Base-by-base conservation (phyloP, 2,329 filamentous ascomycete genomes). In the Cytospora paraplurivora region DNA sequence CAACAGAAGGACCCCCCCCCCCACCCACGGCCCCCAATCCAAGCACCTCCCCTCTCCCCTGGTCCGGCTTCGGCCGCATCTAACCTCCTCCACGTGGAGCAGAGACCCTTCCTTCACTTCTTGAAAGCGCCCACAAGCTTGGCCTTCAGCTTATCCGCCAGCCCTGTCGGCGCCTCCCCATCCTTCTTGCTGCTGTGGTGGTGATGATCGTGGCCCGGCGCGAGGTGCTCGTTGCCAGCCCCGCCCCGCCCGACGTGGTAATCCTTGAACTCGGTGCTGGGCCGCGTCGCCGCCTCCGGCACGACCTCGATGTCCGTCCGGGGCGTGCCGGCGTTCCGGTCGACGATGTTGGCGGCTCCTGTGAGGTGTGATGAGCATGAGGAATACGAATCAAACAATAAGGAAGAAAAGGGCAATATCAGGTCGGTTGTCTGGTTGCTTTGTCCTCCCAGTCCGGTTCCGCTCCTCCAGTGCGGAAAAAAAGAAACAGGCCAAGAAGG, bases 171-270 rank as follows among this genome's bases (percentile, higher is more conserved):
- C 10, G 73, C 68, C n/a, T 64, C 65, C 38, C 67, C 62, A 37
- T 67, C 56, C 49, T 70, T 69, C 67, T 74, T 70, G 34, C 54
- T 44, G 12, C 13, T 27, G 33, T 59, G 15, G 57, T 47, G 49
- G 27, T 61, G 37, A 38, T 55, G 50, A 32, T 73, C 70, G 17
- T 71, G 68, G 8, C 71, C 62, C 33, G 66, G 69, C 12, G 71
- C 71, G 53, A 76, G 68, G 68, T 81, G 77, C 72, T 81, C 82
- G 72, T 88, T 88, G 58, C 84, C 85, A 11, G 81, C 83, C 63
- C 85, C 85, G 70, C 85, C 85, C 37, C 85, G 84, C 62, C 85
- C 85, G 49, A 80, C 81, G 76, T 88, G 85, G 73, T 79, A 82
- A 71, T 84, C 81, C 63, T 75, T 71, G 59, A 77, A 75, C 17